Percentiles rank a stretch among this genome's conserved stretches.
phyloP scores from a whole-genome alignment of 257 asterid genomes.

The Fraxinus excelsior region DNA sequence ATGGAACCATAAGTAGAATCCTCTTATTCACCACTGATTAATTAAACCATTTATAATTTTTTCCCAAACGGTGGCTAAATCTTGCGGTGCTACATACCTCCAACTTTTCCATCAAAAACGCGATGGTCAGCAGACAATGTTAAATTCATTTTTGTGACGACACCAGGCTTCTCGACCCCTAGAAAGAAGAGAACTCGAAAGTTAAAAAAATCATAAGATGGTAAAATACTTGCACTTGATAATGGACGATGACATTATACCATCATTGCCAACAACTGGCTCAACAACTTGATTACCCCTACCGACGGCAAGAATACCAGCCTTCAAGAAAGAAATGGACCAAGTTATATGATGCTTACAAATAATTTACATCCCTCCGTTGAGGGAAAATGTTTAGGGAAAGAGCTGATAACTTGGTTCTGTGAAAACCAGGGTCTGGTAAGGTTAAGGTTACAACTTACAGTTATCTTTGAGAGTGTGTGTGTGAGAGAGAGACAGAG shows the following conservation, averaged over 20 bases:
- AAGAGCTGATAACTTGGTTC: not conserved
- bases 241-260: slow-evolving; percentile 39
- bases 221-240: slow-evolving; percentile 20
- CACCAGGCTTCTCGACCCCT: slow-evolving; percentile 84
- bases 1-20: no score
- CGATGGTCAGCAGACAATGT: slow-evolving; percentile 97
- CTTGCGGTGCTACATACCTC: slow-evolving; percentile 53
- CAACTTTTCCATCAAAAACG: slow-evolving; percentile 93
- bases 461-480: not conserved
- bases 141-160: slow-evolving; percentile 77
- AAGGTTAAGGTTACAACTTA: not conserved
- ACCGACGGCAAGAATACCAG: slow-evolving; percentile 98
- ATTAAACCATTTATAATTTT: no score
- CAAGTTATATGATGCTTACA: slow-evolving; percentile 22
- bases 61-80: not conserved
- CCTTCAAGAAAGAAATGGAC: slow-evolving; percentile 54
- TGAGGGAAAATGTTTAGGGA: not conserved
- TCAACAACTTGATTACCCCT: slow-evolving; percentile 92
- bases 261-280: slow-evolving; percentile 77
- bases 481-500: slow-evolving; percentile 32
- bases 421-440: slow-evolving; percentile 8
- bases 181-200: slow-evolving; percentile 30
- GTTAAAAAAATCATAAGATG: slow-evolving; percentile 5
- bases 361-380: not conserved
- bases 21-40: no score